Percentiles rank a stretch among this genome's conserved stretches.
Evolutionary conservation across 805 yeast species (phyloP).

Genomic region (Candida morakotiae): DNA sequence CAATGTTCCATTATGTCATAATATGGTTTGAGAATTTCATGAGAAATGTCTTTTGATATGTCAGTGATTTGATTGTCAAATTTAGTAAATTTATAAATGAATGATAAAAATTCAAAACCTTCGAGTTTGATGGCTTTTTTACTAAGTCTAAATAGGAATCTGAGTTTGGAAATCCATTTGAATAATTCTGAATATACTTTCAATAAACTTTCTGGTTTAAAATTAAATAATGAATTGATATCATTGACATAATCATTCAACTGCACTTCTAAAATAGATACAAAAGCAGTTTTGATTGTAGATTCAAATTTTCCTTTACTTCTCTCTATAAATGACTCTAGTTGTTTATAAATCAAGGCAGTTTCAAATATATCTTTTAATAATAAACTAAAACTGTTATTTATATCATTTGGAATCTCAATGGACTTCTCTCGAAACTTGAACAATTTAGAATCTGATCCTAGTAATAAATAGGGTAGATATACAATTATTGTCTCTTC

Average conservation of each 20-base stretch:
- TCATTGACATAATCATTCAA: constrained; percentile 29
- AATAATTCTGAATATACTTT: constrained; percentile 38
- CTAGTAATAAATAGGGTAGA: constrained; percentile 54
- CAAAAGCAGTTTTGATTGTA: constrained; percentile 60
- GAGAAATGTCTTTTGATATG: constrained; percentile 28
- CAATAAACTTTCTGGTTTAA: constrained; percentile 25
- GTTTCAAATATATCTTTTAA: constrained; percentile 63
- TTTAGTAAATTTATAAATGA: constrained; percentile 44
- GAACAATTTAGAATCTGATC: constrained; percentile 56
- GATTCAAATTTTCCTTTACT: constrained; percentile 29
- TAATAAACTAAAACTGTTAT: constrained; percentile 53
- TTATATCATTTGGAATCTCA: constrained; percentile 49
- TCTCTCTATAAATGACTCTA: constrained; percentile 29
- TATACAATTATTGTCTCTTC: constrained; percentile 38
- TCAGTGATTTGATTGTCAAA: constrained; percentile 63
- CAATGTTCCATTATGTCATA: constrained; percentile 57
- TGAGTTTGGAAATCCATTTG: constrained; percentile 51
- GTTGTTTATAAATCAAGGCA: constrained; percentile 56
- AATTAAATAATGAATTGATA: constrained; percentile 31
- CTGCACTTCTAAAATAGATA: constrained; percentile 43
- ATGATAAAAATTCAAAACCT: constrained; percentile 53
- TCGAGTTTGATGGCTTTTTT: constrained; percentile 24
- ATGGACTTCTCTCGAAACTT: constrained; percentile 31
- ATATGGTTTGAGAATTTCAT: constrained; percentile 53
- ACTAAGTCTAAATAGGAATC: constrained; percentile 50